phyloP scores from a whole-genome alignment of 176 grass and related monocot genomes.

The Aegilops tauschii region DNA sequence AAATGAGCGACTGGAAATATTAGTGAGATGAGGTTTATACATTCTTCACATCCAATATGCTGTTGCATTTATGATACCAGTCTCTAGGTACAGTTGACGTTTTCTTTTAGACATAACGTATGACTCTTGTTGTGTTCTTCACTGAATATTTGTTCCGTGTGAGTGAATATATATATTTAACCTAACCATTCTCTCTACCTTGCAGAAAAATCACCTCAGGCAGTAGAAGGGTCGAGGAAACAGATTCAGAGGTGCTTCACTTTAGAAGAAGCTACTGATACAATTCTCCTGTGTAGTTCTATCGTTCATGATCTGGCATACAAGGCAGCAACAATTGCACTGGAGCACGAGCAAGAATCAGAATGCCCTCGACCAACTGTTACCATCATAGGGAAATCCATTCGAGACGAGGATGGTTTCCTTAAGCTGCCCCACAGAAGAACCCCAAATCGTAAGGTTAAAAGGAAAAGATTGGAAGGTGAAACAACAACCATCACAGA shows the following conservation, averaged over 20 bases:
- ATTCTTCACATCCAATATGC: background rate
- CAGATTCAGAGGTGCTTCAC: constrained; percentile 70
- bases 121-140: constrained; percentile 11
- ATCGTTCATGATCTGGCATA: constrained; percentile 79
- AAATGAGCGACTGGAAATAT: background rate
- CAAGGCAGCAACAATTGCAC: constrained; percentile 67
- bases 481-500: constrained; percentile 40
- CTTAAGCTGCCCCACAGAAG: constrained; percentile 39
- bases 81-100: constrained; percentile 1
- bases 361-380: constrained; percentile 30
- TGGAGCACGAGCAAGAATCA: constrained; percentile 56
- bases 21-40: background rate
- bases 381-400: constrained; percentile 37
- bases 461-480: constrained; percentile 80
- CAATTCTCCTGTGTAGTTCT: constrained; percentile 86
- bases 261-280: constrained; percentile 83
- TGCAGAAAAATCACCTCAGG: constrained; percentile 41
- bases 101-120: constrained; percentile 9
- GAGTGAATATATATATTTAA: constrained; percentile 14
- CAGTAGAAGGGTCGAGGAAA: constrained; percentile 44
- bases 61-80: background rate
- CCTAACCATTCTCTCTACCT: constrained; percentile 1
- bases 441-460: constrained; percentile 57
- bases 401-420: constrained; percentile 36
- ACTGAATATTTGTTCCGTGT: background rate